Percentiles rank a stretch among this genome's conserved stretches.
These are phyloP conservation scores for Penicillium italicum DNA, from an alignment of 2,329 filamentous ascomycete genomes.

Conservation along the genomic window DNA sequence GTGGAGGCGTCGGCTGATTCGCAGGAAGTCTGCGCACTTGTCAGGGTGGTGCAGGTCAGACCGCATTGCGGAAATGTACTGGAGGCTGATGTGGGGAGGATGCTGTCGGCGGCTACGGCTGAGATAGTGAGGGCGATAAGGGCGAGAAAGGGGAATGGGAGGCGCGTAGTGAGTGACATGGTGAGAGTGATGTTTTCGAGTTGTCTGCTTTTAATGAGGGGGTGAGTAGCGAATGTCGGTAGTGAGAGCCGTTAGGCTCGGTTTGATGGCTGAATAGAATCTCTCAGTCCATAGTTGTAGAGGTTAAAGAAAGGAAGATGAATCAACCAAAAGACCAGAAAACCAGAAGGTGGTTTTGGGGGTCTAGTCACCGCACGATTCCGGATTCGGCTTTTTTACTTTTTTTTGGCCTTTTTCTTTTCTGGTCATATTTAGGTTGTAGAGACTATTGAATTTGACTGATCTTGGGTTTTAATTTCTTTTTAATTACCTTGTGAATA, in stretches of 20 bases:
- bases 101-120: constrained; percentile 22
- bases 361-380: constrained; percentile 6
- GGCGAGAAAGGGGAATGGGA: background rate
- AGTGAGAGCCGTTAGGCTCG: constrained; percentile 3
- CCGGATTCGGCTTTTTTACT: background rate
- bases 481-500: background rate
- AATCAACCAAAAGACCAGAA: background rate
- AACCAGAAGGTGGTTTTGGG: background rate
- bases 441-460: too few species aligned
- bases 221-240: background rate
- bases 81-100: constrained; percentile 38
- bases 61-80: constrained; percentile 61
- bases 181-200: background rate
- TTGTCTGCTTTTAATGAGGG: background rate
- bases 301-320: background rate
- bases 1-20: constrained; percentile 47
- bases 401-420: background rate
- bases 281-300: background rate
- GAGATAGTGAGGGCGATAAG: constrained; percentile 23
- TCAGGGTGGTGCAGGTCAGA: constrained; percentile 56
- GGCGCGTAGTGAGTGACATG: constrained; percentile 5
- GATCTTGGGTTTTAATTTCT: background rate
- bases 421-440: too few species aligned
- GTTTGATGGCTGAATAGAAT: background rate
- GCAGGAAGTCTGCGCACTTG: constrained; percentile 69